A percentile compares a stretch with the other conserved stretches of the same genome.
These are phyloP conservation scores for Phaeophleospora eucalypticola DNA, from an alignment of 2,329 filamentous ascomycete species.

Conservation along the genomic window DNA sequence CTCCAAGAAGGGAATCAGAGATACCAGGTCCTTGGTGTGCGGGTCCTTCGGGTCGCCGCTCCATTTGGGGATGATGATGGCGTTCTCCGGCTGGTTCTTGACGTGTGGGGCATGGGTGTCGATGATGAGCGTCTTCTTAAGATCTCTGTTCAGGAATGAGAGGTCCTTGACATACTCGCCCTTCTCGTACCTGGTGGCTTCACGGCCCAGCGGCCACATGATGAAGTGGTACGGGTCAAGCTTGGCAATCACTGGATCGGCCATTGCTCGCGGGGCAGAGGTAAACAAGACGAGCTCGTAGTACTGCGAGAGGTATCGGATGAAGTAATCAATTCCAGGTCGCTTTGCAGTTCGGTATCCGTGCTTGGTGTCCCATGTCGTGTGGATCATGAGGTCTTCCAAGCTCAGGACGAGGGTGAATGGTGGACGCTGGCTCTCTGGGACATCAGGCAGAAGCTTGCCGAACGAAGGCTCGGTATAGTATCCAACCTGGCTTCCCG, in stretches of 20 bases:
- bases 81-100: conserved; percentile 90
- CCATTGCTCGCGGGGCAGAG: conserved; percentile 75
- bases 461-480: conserved; percentile 95
- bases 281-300: conserved; percentile 98
- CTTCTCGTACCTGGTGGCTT: conserved; percentile 95
- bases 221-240: conserved; percentile 93
- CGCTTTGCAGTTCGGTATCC: conserved; percentile 95
- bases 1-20: conserved; percentile 92
- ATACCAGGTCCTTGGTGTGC: conserved; percentile 67
- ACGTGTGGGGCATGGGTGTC: conserved; percentile 82
- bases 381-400: conserved; percentile 91
- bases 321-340: conserved; percentile 93
- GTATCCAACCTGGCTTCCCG: conserved; percentile 74
- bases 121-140: conserved; percentile 91
- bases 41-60: conserved; percentile 71
- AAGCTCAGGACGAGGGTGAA: conserved; percentile 90
- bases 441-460: conserved; percentile 79
- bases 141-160: conserved; percentile 93
- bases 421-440: conserved; percentile 75
- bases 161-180: conserved; percentile 98
- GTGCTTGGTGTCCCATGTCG: conserved; percentile 88
- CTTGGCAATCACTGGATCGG: conserved; percentile 84
- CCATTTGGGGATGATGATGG: conserved; percentile 89
- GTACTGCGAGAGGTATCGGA: conserved; percentile 94
- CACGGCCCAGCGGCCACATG: conserved; percentile 89